A percentile compares a stretch with the other conserved stretches of the same genome.
Conservation (phyloP, 2,329 filamentous ascomycete species). For the Berkeleyomyces basicola region DNA sequence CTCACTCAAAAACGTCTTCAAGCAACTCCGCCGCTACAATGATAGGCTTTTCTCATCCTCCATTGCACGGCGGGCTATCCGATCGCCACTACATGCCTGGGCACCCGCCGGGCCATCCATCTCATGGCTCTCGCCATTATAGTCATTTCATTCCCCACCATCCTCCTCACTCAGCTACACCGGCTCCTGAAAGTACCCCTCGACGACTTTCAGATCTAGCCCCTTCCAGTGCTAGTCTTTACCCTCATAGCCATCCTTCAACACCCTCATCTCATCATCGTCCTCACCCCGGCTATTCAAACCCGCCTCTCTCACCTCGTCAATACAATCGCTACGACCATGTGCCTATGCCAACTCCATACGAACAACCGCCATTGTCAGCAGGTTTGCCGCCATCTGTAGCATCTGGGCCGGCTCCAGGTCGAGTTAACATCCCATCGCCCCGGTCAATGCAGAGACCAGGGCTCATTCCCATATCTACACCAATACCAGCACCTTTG, state of each 20-base stretch:
- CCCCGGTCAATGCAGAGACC: background rate
- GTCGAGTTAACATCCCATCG: background rate
- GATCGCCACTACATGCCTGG: slow-evolving; percentile 1
- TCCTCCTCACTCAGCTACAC: background rate
- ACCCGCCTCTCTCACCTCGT: slow-evolving; percentile 4
- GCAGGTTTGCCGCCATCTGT: background rate
- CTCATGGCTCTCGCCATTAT: background rate
- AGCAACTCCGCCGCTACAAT: slow-evolving; percentile 5
- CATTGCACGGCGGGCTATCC: background rate
- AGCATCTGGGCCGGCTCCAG: background rate
- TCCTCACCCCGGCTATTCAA: background rate
- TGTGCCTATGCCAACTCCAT: background rate
- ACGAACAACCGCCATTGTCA: background rate
- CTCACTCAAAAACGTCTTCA: slow-evolving; percentile 15
- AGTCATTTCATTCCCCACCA: background rate
- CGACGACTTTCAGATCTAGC: slow-evolving; percentile 3
- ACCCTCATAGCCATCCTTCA: background rate
- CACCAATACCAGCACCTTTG: background rate
- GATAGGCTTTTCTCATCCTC: slow-evolving; percentile 7
- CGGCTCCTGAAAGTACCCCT: background rate
- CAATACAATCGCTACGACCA: slow-evolving; percentile 5
- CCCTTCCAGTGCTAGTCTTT: background rate
- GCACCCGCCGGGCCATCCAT: background rate
- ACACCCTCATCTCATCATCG: background rate
- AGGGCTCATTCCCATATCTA: background rate